Conservation (phyloP, 192 early-diverging fungal species). For the Backusella tuberculispora region DNA sequence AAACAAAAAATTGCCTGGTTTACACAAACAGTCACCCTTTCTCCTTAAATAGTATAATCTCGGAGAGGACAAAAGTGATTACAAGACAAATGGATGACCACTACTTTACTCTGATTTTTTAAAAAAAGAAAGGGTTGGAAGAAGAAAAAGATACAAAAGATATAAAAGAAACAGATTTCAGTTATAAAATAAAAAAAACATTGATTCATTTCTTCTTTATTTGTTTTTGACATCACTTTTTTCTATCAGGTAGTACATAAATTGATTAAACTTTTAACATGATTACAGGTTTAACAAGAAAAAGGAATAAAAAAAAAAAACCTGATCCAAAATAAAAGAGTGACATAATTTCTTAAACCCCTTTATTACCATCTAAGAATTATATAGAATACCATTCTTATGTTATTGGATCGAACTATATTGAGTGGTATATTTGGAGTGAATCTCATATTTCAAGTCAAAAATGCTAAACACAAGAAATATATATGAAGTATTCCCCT, state of each 20-base stretch:
- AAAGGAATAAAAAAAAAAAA: not conserved
- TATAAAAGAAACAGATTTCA: too few relatives aligned
- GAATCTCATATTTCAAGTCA: not conserved
- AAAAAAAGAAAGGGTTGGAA: not conserved
- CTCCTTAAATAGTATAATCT: constrained; percentile 7
- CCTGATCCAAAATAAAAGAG: not conserved
- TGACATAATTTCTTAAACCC: not conserved
- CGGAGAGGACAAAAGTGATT: constrained; percentile 10
- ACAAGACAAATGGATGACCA: not conserved
- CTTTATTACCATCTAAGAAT: not conserved
- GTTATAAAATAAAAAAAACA: not conserved
- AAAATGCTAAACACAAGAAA: not conserved
- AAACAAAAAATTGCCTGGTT: not conserved
- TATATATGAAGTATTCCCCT: too few relatives aligned
- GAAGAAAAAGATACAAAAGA: not conserved
- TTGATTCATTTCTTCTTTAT: not conserved
- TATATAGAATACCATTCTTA: not conserved
- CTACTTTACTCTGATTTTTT: not conserved
- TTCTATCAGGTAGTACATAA: not conserved
- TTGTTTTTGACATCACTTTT: not conserved
- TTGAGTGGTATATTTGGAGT: too few relatives aligned
- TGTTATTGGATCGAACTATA: not conserved
- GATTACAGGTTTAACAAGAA: not conserved
- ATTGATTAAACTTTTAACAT: constrained; percentile 3
- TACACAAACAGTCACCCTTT: constrained; percentile 14